These are phyloP conservation scores for Exobasidium rhododendri DNA, from an alignment of 1,284 basidiomycete genomes.

Conservation along the genomic window DNA sequence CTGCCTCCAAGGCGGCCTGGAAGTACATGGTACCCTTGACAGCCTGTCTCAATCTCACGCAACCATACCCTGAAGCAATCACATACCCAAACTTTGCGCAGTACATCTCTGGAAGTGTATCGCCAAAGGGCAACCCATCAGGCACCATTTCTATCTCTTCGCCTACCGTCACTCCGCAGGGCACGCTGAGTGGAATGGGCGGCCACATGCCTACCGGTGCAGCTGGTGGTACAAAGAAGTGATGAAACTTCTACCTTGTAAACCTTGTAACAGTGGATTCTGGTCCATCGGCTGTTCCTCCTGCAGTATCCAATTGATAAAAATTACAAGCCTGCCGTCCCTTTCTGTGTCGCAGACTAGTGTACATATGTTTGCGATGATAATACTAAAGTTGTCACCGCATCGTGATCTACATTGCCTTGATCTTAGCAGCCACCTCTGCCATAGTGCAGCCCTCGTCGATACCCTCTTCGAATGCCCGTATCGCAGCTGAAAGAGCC, in stretches of 20 bases:
- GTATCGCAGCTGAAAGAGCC: neutral
- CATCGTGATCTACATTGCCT: no score
- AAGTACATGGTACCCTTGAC: slow-evolving; percentile 1
- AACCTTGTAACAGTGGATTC: no score
- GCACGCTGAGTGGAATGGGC: neutral
- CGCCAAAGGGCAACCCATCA: neutral
- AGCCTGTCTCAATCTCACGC: slow-evolving; percentile 5
- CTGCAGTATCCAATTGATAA: no score
- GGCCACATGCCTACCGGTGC: neutral
- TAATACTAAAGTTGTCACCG: no score
- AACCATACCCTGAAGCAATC: slow-evolving; percentile 3
- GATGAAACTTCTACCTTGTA: no score
- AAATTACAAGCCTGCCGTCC: no score
- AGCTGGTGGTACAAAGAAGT: slow-evolving; percentile 3
- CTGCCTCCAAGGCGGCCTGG: neutral
- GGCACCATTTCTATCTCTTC: neutral
- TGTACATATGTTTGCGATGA: no score
- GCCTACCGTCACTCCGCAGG: neutral
- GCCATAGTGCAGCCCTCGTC: neutral
- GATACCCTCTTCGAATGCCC: neutral
- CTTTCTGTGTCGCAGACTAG: no score
- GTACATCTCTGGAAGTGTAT: neutral
- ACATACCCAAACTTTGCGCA: slow-evolving; percentile 1
- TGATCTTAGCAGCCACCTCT: neutral
- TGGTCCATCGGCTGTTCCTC: no score